These are phyloP conservation scores for Colletotrichum chrysophilum DNA, from an alignment of 2,329 filamentous ascomycete species.

Conservation along the genomic window DNA sequence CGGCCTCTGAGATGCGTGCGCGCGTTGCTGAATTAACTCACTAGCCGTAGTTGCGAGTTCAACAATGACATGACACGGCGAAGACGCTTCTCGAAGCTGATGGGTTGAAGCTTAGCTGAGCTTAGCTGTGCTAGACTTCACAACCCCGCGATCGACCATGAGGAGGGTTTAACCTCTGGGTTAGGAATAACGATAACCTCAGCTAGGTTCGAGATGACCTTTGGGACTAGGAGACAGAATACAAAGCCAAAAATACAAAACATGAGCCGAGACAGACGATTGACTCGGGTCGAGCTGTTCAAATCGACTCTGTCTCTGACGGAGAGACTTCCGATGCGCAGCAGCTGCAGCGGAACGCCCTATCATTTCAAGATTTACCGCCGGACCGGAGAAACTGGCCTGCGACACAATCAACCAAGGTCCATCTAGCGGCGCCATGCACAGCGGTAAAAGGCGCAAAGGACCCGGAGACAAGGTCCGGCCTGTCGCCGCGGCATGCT, in stretches of 20 bases:
- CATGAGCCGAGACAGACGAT: slow-evolving; percentile 6
- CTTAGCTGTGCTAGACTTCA: background rate
- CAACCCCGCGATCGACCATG: background rate
- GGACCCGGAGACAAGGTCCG: background rate
- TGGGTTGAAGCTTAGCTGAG: background rate
- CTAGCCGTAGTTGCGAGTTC: background rate
- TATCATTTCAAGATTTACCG: background rate
- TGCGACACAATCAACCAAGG: background rate
- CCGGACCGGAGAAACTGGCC: background rate
- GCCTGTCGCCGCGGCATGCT: background rate
- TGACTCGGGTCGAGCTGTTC: background rate
- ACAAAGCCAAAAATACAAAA: background rate
- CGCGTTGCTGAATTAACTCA: background rate
- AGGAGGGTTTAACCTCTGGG: background rate
- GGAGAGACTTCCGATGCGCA: background rate
- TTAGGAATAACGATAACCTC: background rate
- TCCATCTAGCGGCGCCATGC: background rate
- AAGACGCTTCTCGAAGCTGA: background rate
- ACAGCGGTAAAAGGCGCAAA: background rate
- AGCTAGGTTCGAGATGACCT: background rate
- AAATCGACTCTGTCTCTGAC: background rate
- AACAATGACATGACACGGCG: background rate
- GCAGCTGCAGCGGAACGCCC: background rate
- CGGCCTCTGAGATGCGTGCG: background rate
- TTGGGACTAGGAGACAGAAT: background rate